A percentile compares a stretch with the other conserved stretches of the same genome.
Conservation (phyloP, 345 rosid species). For the Populus nigra region DNA sequence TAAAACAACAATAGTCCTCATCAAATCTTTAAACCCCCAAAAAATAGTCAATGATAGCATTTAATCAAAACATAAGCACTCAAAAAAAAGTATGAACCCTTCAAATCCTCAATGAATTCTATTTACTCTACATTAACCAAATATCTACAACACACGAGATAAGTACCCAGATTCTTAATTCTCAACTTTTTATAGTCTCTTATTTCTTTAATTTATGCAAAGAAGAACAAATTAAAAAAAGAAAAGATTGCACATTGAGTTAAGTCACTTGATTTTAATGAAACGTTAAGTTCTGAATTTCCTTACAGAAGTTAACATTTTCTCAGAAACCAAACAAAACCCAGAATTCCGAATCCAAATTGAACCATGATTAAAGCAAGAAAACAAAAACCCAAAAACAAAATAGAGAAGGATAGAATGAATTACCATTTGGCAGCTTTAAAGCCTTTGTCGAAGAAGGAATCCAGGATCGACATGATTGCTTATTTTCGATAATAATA, state of each 20-base stretch:
- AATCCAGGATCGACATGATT: conserved; percentile 83
- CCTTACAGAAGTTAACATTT: not conserved
- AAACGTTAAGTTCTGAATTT: not conserved
- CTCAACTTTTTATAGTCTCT: no score
- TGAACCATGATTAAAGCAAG: not conserved
- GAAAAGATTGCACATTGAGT: not conserved
- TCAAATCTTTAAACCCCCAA: not conserved
- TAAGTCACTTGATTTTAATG: not conserved
- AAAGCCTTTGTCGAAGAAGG: conserved; percentile 86
- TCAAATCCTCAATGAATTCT: not conserved
- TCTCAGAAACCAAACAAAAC: conserved; percentile 3
- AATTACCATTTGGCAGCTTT: conserved; percentile 83
- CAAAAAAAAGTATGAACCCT: not conserved
- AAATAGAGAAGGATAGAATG: not conserved
- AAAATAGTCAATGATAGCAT: not conserved
- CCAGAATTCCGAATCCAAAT: not conserved
- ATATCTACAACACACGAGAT: not conserved
- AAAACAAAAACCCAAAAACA: not conserved
- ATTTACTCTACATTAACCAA: not conserved
- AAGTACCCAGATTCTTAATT: not conserved
- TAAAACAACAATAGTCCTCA: not conserved
- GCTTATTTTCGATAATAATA: not conserved
- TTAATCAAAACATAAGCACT: not conserved
- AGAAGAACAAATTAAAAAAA: not conserved
- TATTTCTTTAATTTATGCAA: not conserved